Evolutionary conservation across 805 yeast species (phyloP).

Genomic region (Candida multigemmis): DNA sequence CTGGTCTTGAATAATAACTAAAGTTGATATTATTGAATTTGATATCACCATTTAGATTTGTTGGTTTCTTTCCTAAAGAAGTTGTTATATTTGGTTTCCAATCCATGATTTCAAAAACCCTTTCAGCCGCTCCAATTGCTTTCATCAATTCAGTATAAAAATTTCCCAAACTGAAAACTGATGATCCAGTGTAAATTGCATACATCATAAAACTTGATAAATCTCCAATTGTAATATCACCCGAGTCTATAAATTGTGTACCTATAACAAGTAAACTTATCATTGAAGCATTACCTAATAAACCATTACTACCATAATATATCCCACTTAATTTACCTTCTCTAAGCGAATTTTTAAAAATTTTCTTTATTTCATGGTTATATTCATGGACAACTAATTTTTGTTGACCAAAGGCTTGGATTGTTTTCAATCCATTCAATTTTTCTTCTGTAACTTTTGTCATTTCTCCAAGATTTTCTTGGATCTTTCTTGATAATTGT

Average conservation of each 20-base stretch:
- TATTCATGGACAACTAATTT: conserved; percentile 66
- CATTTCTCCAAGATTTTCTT: conserved; percentile 74
- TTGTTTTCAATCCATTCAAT: conserved; percentile 73
- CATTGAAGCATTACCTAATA: conserved; percentile 74
- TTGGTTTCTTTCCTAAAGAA: conserved; percentile 45
- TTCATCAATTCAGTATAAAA: conserved; percentile 94
- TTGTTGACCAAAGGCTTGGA: conserved; percentile 88
- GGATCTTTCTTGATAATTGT: conserved; percentile 63
- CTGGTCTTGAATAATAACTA: conserved; percentile 77
- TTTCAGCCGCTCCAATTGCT: conserved; percentile 92
- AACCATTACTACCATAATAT: conserved; percentile 71
- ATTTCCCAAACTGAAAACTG: conserved; percentile 83
- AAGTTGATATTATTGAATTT: conserved; percentile 57
- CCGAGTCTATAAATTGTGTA: conserved; percentile 68
- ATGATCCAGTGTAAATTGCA: conserved; percentile 88
- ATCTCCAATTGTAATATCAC: conserved; percentile 79
- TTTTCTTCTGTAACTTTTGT: conserved; percentile 92
- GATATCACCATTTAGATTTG: conserved; percentile 44
- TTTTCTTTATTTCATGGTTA: conserved; percentile 59
- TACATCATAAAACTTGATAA: conserved; percentile 91
- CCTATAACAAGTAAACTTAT: conserved; percentile 76
- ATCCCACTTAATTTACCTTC: conserved; percentile 77
- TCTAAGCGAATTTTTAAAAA: conserved; percentile 56
- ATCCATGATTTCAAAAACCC: conserved; percentile 81
- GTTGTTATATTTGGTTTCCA: conserved; percentile 66